Percentiles rank a stretch among this genome's conserved stretches.
phyloP scores from a whole-genome alignment of 1,139 yeast genomes.

The Yamadazyma songkhlaensis region DNA sequence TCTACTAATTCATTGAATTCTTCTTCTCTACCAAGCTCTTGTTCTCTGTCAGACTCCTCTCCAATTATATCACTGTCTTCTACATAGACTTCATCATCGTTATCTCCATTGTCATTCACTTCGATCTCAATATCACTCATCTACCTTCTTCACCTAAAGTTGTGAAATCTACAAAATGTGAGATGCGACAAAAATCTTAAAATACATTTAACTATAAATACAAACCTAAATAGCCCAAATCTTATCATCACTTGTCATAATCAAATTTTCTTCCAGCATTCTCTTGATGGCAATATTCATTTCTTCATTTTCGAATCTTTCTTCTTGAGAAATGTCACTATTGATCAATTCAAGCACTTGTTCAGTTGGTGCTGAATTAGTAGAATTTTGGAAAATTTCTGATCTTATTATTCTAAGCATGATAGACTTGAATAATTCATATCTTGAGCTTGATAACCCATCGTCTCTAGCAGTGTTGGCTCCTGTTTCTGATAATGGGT shows the following conservation, averaged over 20 bases:
- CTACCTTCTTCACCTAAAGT: not conserved
- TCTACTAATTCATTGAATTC: too few species aligned
- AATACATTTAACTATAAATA: not conserved
- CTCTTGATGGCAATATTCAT: conserved; percentile 49
- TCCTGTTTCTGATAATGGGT: conserved; percentile 26
- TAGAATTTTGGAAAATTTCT: conserved; percentile 44
- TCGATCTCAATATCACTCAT: conserved; percentile 6
- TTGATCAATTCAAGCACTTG: conserved; percentile 46
- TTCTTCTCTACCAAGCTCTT: too few species aligned
- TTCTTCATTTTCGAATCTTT: conserved; percentile 51
- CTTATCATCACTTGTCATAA: conserved; percentile 61
- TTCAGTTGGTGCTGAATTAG: conserved; percentile 44
- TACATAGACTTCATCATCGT: not conserved
- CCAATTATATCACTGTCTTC: too few species aligned
- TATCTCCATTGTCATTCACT: not conserved
- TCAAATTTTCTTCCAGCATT: conserved; percentile 54
- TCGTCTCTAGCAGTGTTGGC: conserved; percentile 17
- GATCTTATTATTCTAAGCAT: conserved; percentile 49
- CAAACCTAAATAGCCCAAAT: conserved; percentile 50
- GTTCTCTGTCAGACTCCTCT: too few species aligned
- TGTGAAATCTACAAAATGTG: not conserved
- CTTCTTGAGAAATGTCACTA: conserved; percentile 58
- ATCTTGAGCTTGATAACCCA: conserved; percentile 49
- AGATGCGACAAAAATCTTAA: too few species aligned
- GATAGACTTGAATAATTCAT: conserved; percentile 39